These are phyloP conservation scores for Boehmeria nivea DNA, from an alignment of 306 rosid species.

Conservation along the genomic window DNA sequence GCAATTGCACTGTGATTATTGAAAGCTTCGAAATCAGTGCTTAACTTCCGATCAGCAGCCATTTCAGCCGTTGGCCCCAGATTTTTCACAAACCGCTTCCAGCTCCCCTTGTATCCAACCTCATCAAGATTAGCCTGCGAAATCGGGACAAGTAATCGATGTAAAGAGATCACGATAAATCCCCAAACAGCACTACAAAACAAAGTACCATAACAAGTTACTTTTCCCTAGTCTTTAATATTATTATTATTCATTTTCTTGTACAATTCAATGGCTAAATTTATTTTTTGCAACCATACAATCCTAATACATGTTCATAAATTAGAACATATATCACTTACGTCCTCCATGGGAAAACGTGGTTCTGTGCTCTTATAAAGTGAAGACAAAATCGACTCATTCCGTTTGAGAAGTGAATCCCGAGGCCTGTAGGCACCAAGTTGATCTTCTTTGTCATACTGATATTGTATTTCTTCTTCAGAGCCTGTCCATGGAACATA, in stretches of 20 bases:
- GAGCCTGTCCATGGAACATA: conserved; percentile 7
- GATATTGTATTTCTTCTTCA: not conserved
- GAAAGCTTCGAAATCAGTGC: not conserved
- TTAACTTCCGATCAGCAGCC: conserved; percentile 4
- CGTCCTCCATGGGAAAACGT: not conserved
- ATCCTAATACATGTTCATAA: not conserved
- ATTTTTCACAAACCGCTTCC: conserved; percentile 14
- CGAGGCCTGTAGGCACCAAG: conserved; percentile 3
- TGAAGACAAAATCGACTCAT: conserved; percentile 5
- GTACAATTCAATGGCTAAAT: not conserved
- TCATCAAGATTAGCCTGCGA: conserved; percentile 3
- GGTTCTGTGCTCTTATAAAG: not conserved
- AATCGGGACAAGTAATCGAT: conserved; percentile 2
- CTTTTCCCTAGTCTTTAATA: not conserved
- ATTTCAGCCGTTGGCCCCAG: conserved; percentile 17
- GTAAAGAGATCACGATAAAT: not conserved
- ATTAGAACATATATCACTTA: conserved; percentile 5
- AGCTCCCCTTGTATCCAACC: not conserved
- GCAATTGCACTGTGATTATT: not conserved
- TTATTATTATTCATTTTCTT: not conserved
- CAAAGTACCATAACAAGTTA: too few relatives aligned
- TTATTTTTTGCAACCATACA: not conserved
- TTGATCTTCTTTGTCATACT: not conserved
- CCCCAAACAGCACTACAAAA: not conserved
- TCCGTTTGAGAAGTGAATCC: conserved; percentile 2